These are phyloP conservation scores for Vanilla planifolia DNA, from an alignment of 106 monocot genomes.

Conservation along the genomic window DNA sequence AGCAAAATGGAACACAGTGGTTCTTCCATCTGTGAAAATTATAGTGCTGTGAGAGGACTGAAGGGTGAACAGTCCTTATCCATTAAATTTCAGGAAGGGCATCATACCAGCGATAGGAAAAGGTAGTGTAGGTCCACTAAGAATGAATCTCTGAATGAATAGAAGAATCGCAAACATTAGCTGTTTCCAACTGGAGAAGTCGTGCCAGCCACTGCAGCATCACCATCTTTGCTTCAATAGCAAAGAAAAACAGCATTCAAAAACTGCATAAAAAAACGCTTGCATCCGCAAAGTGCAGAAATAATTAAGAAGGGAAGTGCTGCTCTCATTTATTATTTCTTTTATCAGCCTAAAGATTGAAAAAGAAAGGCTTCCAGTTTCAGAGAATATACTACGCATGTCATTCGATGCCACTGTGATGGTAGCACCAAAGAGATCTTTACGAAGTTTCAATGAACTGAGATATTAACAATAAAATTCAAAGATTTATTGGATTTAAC, in stretches of 20 bases:
- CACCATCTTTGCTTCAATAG: background rate
- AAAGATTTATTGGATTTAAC: no score
- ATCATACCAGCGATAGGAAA: background rate
- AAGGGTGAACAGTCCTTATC: background rate
- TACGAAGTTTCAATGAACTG: background rate
- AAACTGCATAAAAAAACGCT: background rate
- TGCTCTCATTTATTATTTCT: background rate
- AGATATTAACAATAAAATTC: no score
- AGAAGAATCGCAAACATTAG: background rate
- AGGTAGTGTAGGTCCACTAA: background rate
- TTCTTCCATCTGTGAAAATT: no score
- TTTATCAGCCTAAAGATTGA: background rate
- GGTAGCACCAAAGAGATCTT: background rate
- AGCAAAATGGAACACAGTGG: no score
- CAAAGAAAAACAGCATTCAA: background rate
- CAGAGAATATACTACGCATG: background rate
- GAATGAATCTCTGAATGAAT: background rate
- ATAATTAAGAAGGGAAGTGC: background rate
- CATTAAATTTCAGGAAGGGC: background rate
- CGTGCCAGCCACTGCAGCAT: background rate
- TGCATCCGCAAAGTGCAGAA: background rate
- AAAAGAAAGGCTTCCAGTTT: background rate
- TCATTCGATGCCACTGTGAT: background rate
- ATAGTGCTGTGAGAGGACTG: no score
- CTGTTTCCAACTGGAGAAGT: slow-evolving; percentile 1